Percentiles rank a stretch among this genome's conserved stretches.
phyloP scores from a whole-genome alignment of 2,329 filamentous ascomycete species.

The Colletotrichum sp. region DNA sequence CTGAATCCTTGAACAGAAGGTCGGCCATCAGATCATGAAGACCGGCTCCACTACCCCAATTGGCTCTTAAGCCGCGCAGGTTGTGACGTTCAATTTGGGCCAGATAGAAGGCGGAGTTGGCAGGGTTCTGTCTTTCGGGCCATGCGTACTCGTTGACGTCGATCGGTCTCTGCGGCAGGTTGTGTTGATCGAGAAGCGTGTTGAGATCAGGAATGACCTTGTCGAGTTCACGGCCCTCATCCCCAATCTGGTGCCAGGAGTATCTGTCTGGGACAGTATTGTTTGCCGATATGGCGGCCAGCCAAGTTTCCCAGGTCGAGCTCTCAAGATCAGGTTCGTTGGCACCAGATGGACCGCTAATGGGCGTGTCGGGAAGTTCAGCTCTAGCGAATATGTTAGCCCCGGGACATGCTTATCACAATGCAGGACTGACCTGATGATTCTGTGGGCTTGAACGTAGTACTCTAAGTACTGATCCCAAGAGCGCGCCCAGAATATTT shows the following conservation, averaged over 20 bases:
- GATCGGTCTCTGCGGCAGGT: background rate
- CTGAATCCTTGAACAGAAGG: background rate
- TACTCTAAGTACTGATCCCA: background rate
- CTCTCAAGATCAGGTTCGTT: background rate
- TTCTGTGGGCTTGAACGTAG: background rate
- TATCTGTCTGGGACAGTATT: rapidly evolving
- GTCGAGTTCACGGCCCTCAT: background rate
- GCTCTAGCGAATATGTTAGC: rapidly evolving
- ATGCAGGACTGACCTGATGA: background rate
- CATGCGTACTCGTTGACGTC: background rate
- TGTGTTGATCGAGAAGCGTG: background rate
- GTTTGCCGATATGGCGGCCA: background rate
- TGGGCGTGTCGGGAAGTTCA: background rate
- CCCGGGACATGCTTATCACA: rapidly evolving
- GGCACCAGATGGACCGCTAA: background rate
- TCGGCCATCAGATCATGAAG: background rate
- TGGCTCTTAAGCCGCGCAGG: background rate
- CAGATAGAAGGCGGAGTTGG: background rate
- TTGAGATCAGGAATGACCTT: background rate
- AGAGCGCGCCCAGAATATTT: background rate
- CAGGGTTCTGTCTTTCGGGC: background rate
- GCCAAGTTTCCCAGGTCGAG: background rate
- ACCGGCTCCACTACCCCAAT: background rate
- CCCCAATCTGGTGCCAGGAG: background rate
- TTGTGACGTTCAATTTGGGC: background rate